phyloP scores from a whole-genome alignment of 2,329 filamentous ascomycete species.

The Teratosphaeria epicoccoides region DNA sequence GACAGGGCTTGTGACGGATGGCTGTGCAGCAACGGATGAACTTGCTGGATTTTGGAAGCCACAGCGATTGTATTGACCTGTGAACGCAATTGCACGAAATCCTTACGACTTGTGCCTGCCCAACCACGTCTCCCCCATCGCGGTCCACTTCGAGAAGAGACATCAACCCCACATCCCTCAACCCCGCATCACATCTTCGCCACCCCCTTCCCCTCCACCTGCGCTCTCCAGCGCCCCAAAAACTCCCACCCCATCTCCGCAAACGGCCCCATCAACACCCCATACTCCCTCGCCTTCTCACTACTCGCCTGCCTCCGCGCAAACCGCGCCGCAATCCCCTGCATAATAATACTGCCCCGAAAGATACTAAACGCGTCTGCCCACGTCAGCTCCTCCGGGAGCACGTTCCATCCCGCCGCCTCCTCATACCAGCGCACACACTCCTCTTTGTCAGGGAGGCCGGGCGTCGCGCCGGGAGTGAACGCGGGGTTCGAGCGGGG shows the following conservation, averaged over 20 bases:
- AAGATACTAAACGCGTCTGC: conserved; percentile 54
- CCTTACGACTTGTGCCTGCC: background rate
- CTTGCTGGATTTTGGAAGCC: conserved; percentile 35
- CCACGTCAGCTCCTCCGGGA: conserved; percentile 50
- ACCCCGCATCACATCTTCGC: conserved; percentile 13
- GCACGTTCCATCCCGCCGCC: conserved; percentile 58
- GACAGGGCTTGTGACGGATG: background rate
- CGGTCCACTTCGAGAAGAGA: too few species aligned
- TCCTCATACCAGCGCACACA: conserved; percentile 57
- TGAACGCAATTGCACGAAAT: background rate
- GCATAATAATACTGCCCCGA: conserved; percentile 54
- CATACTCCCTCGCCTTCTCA: conserved; percentile 65
- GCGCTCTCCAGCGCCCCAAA: conserved; percentile 40
- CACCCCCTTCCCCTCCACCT: conserved; percentile 26
- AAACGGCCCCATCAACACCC: conserved; percentile 56
- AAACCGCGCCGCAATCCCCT: conserved; percentile 85
- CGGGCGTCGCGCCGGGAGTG: conserved; percentile 51
- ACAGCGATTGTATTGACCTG: conserved; percentile 34
- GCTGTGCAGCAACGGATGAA: background rate
- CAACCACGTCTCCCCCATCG: background rate
- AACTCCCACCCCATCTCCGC: conserved; percentile 70
- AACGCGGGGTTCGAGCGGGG: conserved; percentile 45
- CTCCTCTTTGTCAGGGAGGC: conserved; percentile 51
- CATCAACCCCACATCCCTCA: too few species aligned
- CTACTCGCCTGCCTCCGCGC: conserved; percentile 84